Evolutionary conservation across 106 monocot species (phyloP), one percentile per base, ranked within the genome.

Genomic region (Acorus calamus): DNA sequence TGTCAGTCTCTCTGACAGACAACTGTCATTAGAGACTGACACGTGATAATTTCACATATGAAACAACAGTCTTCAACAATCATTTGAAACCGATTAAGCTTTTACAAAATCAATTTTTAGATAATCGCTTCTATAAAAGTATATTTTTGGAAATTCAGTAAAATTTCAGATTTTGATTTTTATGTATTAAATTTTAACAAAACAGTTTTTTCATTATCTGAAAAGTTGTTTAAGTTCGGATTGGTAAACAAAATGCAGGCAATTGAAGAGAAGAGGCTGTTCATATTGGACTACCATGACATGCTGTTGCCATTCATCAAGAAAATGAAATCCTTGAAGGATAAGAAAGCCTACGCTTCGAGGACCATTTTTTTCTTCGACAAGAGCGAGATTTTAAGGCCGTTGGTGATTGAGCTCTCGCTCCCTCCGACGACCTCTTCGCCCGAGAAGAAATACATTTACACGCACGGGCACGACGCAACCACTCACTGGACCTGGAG

Each of bases 211-310:
- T n/a, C 63, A 43, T 11, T 0, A 9, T n/a, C 2, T 3, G 43
- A 52, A 3, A 14, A 47, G 9, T 49, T 11, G 59, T 8, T 46
- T 28, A 11, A 42, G 44, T 4, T 43, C 44, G 11, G 56, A 11
- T 48, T 3, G 9, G 43, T 11, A 10, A 28, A 46, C 6, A 7
- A 47, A 3, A 14, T 71, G 74, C 73, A 84, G 84, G 79, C 85
- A 43, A 82, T 85, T 14, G 66, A 79, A 57, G 73, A 64, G 57
- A 56, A 84, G 7, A 77, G 71, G 59, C 63, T 89, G 52, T 89
- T 81, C 73, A 84, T 89, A 55, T 69, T 82, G 28, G 89, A 89
- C 53, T 84, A 79, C 59, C 89, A 89, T 66, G 89, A 89, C 65
- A 46, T 82, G 41, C 57, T 85, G 14, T 66, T 85, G 59, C 85